These are phyloP conservation scores for Exsudoporus frostii DNA, from an alignment of 768 basidiomycete species.

Conservation along the genomic window DNA sequence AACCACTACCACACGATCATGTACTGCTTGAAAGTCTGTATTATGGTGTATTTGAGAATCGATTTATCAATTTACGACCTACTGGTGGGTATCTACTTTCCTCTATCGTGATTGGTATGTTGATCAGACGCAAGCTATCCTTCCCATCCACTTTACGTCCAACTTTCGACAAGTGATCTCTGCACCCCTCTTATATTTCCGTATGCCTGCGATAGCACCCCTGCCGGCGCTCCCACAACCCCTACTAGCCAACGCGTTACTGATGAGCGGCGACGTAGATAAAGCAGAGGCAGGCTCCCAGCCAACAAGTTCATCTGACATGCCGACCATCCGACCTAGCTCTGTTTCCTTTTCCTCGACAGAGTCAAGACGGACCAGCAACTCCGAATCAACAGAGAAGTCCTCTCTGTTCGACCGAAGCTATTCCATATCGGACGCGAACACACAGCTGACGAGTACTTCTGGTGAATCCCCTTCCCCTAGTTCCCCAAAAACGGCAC, in stretches of 20 bases:
- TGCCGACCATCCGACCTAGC: conserved; percentile 33
- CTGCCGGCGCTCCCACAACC: conserved; percentile 42
- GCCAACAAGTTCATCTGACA: conserved; percentile 10
- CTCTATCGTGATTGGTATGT: background rate
- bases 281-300: conserved; percentile 23
- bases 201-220: conserved; percentile 71
- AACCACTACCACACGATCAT: conserved; percentile 57
- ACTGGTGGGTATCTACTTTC: conserved; percentile 45
- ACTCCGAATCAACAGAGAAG: conserved; percentile 33
- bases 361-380: conserved; percentile 34
- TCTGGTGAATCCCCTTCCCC: conserved; percentile 23
- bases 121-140: conserved; percentile 44
- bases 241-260: conserved; percentile 25
- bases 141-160: conserved; percentile 67
- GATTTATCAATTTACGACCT: conserved; percentile 70
- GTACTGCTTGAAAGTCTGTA: conserved; percentile 66
- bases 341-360: conserved; percentile 55
- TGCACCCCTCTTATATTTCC: conserved; percentile 59
- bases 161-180: conserved; percentile 65
- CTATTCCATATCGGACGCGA: conserved; percentile 25
- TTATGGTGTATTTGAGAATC: conserved; percentile 62
- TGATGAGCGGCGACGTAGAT: conserved; percentile 25
- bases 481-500: conserved; percentile 5
- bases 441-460: conserved; percentile 21
- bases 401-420: conserved; percentile 31